Conservation (phyloP, 2,329 filamentous ascomycete species). For the Zymoseptoria crescenta region DNA sequence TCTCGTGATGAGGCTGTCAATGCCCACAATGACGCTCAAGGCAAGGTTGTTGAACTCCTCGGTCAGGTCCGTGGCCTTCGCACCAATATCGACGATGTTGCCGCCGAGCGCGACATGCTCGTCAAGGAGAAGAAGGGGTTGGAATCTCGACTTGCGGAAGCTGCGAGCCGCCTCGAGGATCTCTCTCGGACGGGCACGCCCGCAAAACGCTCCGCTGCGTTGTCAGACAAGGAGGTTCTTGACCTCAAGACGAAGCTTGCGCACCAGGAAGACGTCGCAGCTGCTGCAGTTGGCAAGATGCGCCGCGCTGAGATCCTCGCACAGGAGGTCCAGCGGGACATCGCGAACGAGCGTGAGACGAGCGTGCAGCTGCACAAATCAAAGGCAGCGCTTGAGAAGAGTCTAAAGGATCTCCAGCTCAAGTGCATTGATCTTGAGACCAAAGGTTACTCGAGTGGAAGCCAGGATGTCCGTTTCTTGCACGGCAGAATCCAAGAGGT, state of each 20-base stretch:
- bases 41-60: conserved; percentile 82
- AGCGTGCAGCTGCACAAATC: conserved; percentile 79
- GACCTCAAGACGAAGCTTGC: conserved; percentile 83
- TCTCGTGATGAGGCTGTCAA: conserved; percentile 90
- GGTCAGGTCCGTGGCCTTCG: conserved; percentile 82
- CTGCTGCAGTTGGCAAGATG: conserved; percentile 95
- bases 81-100: conserved; percentile 75
- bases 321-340: conserved; percentile 87
- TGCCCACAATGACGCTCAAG: conserved; percentile 90
- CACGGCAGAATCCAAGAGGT: conserved; percentile 94
- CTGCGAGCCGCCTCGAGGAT: conserved; percentile 80
- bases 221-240: conserved; percentile 78
- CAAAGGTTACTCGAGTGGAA: conserved; percentile 89
- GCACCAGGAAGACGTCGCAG: conserved; percentile 86
- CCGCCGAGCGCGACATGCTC: conserved; percentile 75
- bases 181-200: conserved; percentile 70
- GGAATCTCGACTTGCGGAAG: conserved; percentile 77
- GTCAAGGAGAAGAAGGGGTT: conserved; percentile 84
- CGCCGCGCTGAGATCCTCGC: conserved; percentile 80
- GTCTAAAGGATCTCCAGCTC: conserved; percentile 81
- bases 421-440: conserved; percentile 89
- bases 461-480: conserved; percentile 90
- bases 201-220: conserved; percentile 80
- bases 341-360: conserved; percentile 73
- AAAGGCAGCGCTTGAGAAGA: conserved; percentile 83